Base-by-base conservation (phyloP, 345 rosid species). In the Mercurialis annua region DNA sequence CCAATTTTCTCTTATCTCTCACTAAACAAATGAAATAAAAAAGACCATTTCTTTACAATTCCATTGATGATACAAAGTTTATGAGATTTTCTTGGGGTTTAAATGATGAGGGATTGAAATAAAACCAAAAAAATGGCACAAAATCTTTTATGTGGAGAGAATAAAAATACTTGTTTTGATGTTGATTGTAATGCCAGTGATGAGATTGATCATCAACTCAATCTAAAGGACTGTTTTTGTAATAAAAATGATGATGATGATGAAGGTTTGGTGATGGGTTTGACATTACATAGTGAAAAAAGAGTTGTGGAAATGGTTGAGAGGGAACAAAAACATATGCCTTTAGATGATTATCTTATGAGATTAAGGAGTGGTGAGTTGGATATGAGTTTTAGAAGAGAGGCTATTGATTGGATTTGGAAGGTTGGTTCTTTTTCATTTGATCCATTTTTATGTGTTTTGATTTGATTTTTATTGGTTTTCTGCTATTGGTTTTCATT, bases 281-380 rank as follows among this genome's bases (percentile, higher is more conserved):
- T 62, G 27, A n/a, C 53, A 16, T 17, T 40, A 8, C 20, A 26
- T 27, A 46, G 38, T 46, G 66, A 62, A 44, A 53, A 46, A 26
- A 62, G 36, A 17, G 38, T 44, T 27, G 46, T 18, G 30, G 66
- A 44, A 27, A 62, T 62, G 66, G 53, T 62, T 62, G 24, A 46
- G 38, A 62, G 53, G 47, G 66, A 62, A 62, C 26, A 0, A 24
- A 17, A 26, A 2, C 66, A 44, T 62, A 43, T 62, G 40, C 66
- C 66, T 44, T 26, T 5, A 43, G 53, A 62, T 26, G 66, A 62
- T 81, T 85, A 83, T 66, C 64, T 80, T 63, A 77, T 68, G 75
- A 73, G 88, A 72, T 67, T 87, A 61, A 80, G 68, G 59, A 73
- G 23, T 79, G 90, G 88, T 64, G 90, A 87, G 71, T 79, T 87